Base-by-base conservation (phyloP, 495 filamentous ascomycete genomes). In the Penicillium chermesinum region DNA sequence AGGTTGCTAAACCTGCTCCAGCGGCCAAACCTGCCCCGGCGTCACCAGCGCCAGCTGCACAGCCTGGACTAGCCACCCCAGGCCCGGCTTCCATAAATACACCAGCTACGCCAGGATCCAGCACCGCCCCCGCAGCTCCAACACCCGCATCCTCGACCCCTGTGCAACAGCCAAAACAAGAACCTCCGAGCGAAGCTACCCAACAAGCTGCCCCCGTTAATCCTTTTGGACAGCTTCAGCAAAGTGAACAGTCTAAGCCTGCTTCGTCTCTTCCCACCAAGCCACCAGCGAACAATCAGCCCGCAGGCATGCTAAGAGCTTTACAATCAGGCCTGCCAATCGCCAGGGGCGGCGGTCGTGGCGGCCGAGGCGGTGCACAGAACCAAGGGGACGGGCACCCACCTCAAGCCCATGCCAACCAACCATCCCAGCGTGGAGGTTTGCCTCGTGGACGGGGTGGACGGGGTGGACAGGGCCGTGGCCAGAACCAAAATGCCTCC, bases 1-100 rank as follows among this genome's bases (percentile, higher is more conserved):
- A 91, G 66, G 70, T 71, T 18, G 80, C 81, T n/a, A 88, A 82
- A 56, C 76, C 82, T 14, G 62, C 74, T 30, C 57, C 60, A 18
- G 50, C 56, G 12, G 48, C 62, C 1, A 74, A 68, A 46, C 66
- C 65, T 22, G 58, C 59, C n/a, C 48, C 66, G 13, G 55, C 70
- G 22, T 46, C 70, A 27, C 46, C 50, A 32, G 22, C 53, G 6
- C 46, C 54, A 20, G 46, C 50, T n/a, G 46, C 42, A 19, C 38
- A 38, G 40, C 21, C 10, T 8, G 19, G 7, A 16, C 8, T 16
- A 41, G 38, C 25, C 42, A 41, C 51, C n/a, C 16, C 38, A 7
- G 41, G 38, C 16, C 10, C 54, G 10, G 22, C 44, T 20, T 39
- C 41, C 15, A 32, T 49, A 9, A 35, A 38, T 7, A 6, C 43